Evolutionary conservation across 306 rosid species (phyloP), one percentile per base, ranked within the genome.

Genomic region (Pterocarpus macrocarpus): DNA sequence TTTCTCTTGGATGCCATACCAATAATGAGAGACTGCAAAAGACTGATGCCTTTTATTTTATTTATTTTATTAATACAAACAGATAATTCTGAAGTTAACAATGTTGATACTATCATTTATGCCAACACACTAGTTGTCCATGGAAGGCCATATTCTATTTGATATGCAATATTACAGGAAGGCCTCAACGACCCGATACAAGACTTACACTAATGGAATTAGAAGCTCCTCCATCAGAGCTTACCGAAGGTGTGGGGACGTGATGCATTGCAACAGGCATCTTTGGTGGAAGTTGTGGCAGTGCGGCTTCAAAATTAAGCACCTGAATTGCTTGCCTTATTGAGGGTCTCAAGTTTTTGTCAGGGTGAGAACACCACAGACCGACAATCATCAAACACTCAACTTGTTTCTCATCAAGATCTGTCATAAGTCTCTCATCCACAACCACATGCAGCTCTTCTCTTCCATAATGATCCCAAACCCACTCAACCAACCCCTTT

Each of bases 341-440:
- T 10, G 73, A 63, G 3, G 86, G 86, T 12, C 86, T 82, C 63
- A n/a, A 8, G n/a, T 69, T 70, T 9, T 8, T 8, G 36, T 82
- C 82, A 38, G 79, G 86, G 17, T 82, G 86, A 71, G 74, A 65
- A 78, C 84, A 85, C 75, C 81, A 82, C 39, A 78, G 35, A 15
- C 84, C 84, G 13, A 73, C 66, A 63, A 69, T 64, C 78, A 78
- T 67, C 62, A 85, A 52, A 13, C 76, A 78, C 47, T 78, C 79
- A 5, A 74, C 73, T 16, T 77, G 43, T 41, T 72, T 70, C n/a
- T 70, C 69, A 7, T 69, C 64, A 41, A 47, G 62, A 3, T 76
- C 69, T 5, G 2, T 12, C 4, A 2, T 30, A 14, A 82, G 2
- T 7, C 13, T 82, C 78, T 12, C 79, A 62, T 82, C 86, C 69